Percentiles rank a stretch among this genome's conserved stretches.
Evolutionary conservation across 352 stramenopile genomes (phyloP).

Genomic region (Pythium guiyangense): DNA sequence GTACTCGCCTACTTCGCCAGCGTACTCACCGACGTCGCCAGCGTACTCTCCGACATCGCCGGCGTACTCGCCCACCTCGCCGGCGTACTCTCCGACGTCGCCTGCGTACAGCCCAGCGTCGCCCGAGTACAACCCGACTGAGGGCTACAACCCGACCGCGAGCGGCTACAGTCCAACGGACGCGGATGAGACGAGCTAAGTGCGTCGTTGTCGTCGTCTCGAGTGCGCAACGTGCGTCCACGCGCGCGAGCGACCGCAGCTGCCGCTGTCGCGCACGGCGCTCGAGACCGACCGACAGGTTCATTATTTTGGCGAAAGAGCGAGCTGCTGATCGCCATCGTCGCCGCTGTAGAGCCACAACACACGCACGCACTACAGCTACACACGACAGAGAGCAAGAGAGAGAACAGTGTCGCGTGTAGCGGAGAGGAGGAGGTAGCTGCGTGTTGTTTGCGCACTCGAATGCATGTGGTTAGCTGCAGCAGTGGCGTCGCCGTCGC

Average conservation of each 20-base stretch:
- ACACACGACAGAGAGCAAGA: no score
- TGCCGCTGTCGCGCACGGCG: not conserved
- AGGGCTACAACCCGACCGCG: slow-evolving; percentile 67
- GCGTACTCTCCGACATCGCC: slow-evolving; percentile 57
- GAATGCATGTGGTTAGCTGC: no score
- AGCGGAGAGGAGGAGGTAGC: no score
- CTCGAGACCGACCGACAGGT: no score
- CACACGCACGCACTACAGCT: no score
- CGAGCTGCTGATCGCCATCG: no score
- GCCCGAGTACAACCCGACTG: slow-evolving; percentile 27
- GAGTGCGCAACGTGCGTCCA: not conserved
- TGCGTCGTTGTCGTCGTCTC: not conserved
- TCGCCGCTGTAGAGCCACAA: no score
- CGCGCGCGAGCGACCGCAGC: not conserved
- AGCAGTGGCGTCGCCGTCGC: no score
- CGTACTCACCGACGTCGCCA: slow-evolving; percentile 37
- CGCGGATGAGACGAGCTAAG: slow-evolving; percentile 39
- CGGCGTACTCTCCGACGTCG: slow-evolving; percentile 53
- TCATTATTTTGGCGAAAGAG: no score
- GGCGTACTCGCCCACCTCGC: slow-evolving; percentile 34
- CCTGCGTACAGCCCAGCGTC: slow-evolving; percentile 50
- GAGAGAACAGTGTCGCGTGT: no score
- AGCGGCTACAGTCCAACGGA: slow-evolving; percentile 75
- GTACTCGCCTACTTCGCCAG: slow-evolving; percentile 47
- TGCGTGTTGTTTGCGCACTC: not conserved